Evolutionary conservation across 345 rosid species (phyloP).

Genomic region (Ricinus communis): DNA sequence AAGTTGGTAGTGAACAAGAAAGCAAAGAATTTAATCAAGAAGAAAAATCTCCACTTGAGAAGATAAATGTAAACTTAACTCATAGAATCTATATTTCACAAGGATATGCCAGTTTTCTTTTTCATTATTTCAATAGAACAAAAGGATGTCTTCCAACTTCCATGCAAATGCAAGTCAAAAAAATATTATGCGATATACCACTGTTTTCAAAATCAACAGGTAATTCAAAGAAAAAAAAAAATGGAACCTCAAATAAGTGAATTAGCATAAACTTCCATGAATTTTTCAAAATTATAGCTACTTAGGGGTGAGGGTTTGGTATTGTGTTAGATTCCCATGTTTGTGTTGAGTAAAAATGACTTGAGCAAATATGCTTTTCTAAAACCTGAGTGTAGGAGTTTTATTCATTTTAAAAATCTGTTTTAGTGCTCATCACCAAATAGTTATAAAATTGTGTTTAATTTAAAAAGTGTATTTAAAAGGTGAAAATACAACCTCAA

Average conservation of each 20-base stretch:
- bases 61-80: background rate
- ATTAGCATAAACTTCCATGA: background rate
- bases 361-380: too few relatives aligned
- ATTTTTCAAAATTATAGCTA: background rate
- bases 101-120: background rate
- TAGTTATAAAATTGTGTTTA: too few relatives aligned
- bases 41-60: background rate
- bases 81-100: conserved; percentile 1
- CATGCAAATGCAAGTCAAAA: background rate
- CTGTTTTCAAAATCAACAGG: background rate
- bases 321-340: too few relatives aligned
- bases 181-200: background rate
- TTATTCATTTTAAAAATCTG: too few relatives aligned
- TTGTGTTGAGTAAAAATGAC: too few relatives aligned
- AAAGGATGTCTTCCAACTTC: conserved; percentile 1
- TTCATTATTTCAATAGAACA: background rate
- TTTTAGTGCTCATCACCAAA: too few relatives aligned
- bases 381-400: too few relatives aligned
- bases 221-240: conserved; percentile 4
- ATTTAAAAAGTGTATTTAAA: too few relatives aligned
- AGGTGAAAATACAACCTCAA: too few relatives aligned
- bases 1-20: background rate
- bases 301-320: too few relatives aligned
- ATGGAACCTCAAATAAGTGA: background rate
- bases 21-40: background rate